These are phyloP conservation scores for Paraurostyla sp. DNA, from an alignment of 73 alveolate species.

Conservation along the genomic window DNA sequence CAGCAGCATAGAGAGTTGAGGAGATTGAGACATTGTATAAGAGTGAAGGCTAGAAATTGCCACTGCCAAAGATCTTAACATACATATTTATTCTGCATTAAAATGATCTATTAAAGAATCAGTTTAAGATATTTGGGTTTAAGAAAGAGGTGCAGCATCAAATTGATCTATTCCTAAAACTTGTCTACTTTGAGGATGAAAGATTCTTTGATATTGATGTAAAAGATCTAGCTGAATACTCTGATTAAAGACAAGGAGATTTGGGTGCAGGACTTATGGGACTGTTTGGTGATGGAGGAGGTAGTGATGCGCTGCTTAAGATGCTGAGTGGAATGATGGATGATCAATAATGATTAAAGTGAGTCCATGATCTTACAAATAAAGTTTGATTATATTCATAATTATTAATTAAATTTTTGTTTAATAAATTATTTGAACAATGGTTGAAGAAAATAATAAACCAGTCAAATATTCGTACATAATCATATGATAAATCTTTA, in stretches of 20 bases:
- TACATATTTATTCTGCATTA: not conserved
- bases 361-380: not conserved
- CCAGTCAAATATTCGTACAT: not conserved
- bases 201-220: not conserved
- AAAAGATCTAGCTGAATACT: not conserved
- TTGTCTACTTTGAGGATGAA: conserved; percentile 5
- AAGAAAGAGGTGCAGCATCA: not conserved
- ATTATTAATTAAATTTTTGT: not conserved
- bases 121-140: not conserved
- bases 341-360: not conserved
- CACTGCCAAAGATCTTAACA: not conserved
- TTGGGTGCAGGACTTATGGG: not conserved
- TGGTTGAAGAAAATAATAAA: conserved; percentile 24
- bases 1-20: no score
- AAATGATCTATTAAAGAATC: not conserved
- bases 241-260: not conserved
- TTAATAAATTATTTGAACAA: not conserved
- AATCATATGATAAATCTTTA: not conserved
- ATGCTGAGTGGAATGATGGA: not conserved
- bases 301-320: not conserved
- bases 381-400: not conserved
- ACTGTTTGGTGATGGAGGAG: not conserved
- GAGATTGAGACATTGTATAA: no score
- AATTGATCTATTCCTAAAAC: not conserved
- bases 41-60: no score